These are phyloP conservation scores for Teratosphaeria destructans DNA, from an alignment of 2,329 filamentous ascomycete genomes.

Conservation along the genomic window DNA sequence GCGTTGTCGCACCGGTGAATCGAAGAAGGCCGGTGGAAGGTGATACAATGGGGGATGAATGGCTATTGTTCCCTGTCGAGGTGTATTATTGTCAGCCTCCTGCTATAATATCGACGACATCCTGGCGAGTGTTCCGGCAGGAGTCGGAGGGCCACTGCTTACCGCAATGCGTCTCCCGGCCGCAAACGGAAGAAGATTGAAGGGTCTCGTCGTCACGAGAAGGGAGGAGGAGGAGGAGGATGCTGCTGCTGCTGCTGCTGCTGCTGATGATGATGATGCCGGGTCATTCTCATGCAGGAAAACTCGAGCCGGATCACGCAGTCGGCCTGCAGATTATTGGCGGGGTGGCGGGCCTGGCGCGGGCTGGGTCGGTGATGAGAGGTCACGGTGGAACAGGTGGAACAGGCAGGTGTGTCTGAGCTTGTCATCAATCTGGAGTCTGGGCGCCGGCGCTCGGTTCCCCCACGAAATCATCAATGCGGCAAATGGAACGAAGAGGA, in stretches of 20 bases:
- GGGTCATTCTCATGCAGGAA: constrained; percentile 1
- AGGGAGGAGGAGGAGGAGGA: too few relatives aligned
- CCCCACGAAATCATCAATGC: too few relatives aligned
- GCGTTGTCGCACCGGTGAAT: neutral
- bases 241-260: too few relatives aligned
- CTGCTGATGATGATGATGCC: neutral
- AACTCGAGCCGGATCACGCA: neutral
- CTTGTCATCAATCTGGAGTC: neutral
- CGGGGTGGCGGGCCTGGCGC: neutral
- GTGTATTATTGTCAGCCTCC: neutral
- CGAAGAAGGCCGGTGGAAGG: neutral
- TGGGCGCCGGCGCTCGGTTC: neutral
- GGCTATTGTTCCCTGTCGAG: neutral
- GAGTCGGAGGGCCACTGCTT: neutral
- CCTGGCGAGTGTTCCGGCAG: too few relatives aligned
- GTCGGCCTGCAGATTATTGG: neutral
- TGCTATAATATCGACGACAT: neutral
- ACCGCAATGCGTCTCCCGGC: neutral
- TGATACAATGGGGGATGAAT: neutral
- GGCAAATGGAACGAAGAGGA: neutral
- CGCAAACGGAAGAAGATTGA: neutral
- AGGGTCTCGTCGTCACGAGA: too few relatives aligned
- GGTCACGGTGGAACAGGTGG: neutral
- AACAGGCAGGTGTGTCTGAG: neutral
- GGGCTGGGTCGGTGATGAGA: neutral